These are phyloP conservation scores for Gilbertella persicaria DNA, from an alignment of 371 early-diverging fungal genomes.

Conservation along the genomic window DNA sequence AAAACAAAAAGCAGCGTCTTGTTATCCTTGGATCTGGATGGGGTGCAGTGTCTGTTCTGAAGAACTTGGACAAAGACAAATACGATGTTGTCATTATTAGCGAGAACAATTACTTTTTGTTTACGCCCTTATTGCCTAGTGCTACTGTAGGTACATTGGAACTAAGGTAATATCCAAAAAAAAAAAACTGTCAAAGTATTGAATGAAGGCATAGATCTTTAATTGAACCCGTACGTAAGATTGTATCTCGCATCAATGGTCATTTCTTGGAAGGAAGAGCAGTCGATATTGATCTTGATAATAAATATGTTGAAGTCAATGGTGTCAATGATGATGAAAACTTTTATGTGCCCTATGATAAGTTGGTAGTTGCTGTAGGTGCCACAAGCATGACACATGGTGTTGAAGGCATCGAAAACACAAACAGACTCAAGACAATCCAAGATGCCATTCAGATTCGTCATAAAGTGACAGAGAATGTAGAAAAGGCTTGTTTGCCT, in stretches of 20 bases:
- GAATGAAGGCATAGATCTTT: conserved; percentile 45
- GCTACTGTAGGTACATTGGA: conserved; percentile 86
- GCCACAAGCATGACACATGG: conserved; percentile 81
- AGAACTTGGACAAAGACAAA: conserved; percentile 62
- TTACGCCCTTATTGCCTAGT: conserved; percentile 83
- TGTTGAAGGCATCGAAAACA: conserved; percentile 77
- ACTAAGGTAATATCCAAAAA: conserved; percentile 43
- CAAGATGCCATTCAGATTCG: conserved; percentile 73
- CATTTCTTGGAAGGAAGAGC: conserved; percentile 65
- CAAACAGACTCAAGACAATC: conserved; percentile 70
- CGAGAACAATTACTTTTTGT: conserved; percentile 82
- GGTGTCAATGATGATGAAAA: conserved; percentile 27
- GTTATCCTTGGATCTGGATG: conserved; percentile 81
- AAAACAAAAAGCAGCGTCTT: conserved; percentile 57
- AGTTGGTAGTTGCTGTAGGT: conserved; percentile 83
- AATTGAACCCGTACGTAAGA: conserved; percentile 75
- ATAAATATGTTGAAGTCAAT: conserved; percentile 56
- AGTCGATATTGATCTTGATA: conserved; percentile 68
- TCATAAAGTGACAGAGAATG: conserved; percentile 66
- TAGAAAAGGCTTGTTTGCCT: conserved; percentile 85
- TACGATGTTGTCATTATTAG: conserved; percentile 77
- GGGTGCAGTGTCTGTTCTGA: conserved; percentile 67
- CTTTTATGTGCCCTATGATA: conserved; percentile 75
- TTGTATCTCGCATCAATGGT: conserved; percentile 49
- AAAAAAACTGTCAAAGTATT: neutral